Conservation (phyloP, 139 green algal genomes). For the Bryopsis sp. region DNA sequence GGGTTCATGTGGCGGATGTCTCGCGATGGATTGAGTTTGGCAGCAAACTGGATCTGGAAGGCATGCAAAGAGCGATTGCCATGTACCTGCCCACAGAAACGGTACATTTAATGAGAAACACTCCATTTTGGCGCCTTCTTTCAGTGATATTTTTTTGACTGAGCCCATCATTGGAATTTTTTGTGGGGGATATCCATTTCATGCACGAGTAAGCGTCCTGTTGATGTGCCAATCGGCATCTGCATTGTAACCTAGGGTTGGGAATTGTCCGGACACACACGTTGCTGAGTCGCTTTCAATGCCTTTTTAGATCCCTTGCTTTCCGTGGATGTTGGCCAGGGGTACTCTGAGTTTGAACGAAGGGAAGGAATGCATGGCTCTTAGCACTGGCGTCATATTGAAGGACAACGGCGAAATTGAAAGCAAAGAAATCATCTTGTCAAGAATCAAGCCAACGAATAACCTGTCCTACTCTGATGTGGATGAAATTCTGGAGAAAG, state of each 20-base stretch:
- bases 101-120: no score
- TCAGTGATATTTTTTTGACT: no score
- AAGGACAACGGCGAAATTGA: background rate
- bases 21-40: conserved; percentile 1
- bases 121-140: no score
- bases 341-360: conserved; percentile 1
- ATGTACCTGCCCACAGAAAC: conserved; percentile 8
- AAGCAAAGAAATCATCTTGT: background rate
- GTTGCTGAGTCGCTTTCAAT: no score
- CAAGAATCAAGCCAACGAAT: background rate
- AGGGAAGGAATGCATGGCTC: background rate
- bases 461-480: background rate
- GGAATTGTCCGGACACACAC: no score
- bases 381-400: conserved; percentile 1
- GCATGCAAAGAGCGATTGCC: background rate
- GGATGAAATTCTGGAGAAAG: background rate
- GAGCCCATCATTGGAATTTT: no score
- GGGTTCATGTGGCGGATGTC: conserved; percentile 1
- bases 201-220: no score
- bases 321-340: conserved; percentile 2
- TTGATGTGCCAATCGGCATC: no score
- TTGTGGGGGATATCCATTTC: no score
- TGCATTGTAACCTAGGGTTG: no score
- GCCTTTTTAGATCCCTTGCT: conserved; percentile 10
- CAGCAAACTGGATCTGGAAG: background rate